Percentiles rank a stretch among this genome's conserved stretches.
phyloP scores from a whole-genome alignment of 1,139 yeast species.

The Lodderomyces theae region DNA sequence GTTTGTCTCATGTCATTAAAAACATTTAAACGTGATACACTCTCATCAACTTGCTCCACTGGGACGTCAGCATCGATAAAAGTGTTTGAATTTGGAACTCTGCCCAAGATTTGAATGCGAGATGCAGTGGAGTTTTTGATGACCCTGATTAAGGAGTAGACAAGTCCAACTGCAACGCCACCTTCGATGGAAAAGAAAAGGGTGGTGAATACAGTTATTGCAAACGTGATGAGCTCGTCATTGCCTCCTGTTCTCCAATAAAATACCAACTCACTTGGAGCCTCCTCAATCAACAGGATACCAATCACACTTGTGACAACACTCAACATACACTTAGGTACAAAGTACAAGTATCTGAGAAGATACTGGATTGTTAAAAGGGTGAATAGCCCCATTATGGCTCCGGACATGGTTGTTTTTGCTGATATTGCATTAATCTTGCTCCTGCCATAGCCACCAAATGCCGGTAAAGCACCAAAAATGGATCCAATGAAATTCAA shows the following conservation, averaged over 20 bases:
- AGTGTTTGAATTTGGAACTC: slow-evolving; percentile 72
- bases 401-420: slow-evolving; percentile 78
- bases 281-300: slow-evolving; percentile 74
- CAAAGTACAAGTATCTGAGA: slow-evolving; percentile 62
- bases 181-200: slow-evolving; percentile 82
- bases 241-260: slow-evolving; percentile 75
- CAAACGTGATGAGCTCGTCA: slow-evolving; percentile 72
- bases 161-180: slow-evolving; percentile 84
- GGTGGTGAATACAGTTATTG: slow-evolving; percentile 69
- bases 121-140: slow-evolving; percentile 84
- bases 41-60: slow-evolving; percentile 19
- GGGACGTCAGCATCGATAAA: slow-evolving; percentile 74
- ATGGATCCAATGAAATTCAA: slow-evolving; percentile 65
- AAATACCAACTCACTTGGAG: slow-evolving; percentile 75
- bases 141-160: slow-evolving; percentile 75
- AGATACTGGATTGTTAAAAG: slow-evolving; percentile 61
- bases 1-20: slow-evolving; percentile 39
- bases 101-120: slow-evolving; percentile 83
- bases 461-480: slow-evolving; percentile 84
- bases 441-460: slow-evolving; percentile 95
- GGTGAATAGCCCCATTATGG: slow-evolving; percentile 73
- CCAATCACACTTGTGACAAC: slow-evolving; percentile 84
- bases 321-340: slow-evolving; percentile 80
- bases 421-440: slow-evolving; percentile 87
- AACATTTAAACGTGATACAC: slow-evolving; percentile 21